A percentile compares a stretch with the other conserved stretches of the same genome.
phyloP scores from a whole-genome alignment of 495 filamentous ascomycete species.

The Talaromyces stipitatus region DNA sequence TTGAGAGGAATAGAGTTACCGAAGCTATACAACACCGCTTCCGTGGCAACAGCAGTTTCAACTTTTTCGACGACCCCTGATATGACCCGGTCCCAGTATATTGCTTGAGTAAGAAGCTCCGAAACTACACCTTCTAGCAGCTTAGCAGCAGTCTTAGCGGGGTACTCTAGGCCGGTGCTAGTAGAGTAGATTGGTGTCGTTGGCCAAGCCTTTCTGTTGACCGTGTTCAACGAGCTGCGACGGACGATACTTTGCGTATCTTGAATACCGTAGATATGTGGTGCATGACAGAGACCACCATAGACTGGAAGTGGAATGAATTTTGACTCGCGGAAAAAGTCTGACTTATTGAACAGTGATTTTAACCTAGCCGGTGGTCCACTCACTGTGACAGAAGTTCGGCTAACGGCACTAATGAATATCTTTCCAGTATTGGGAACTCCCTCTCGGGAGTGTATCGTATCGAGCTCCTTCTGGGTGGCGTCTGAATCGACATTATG shows the following conservation, averaged over 20 bases:
- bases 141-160: slow-evolving; percentile 12
- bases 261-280: slow-evolving; percentile 26
- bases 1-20: slow-evolving; percentile 7
- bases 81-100: slow-evolving; percentile 21
- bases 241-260: slow-evolving; percentile 24
- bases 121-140: slow-evolving; percentile 21
- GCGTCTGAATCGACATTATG: slow-evolving; percentile 20
- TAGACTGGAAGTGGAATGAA: slow-evolving; percentile 24
- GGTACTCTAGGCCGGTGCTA: slow-evolving; percentile 11
- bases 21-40: slow-evolving; percentile 5
- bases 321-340: slow-evolving; percentile 24
- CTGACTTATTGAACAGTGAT: slow-evolving; percentile 19
- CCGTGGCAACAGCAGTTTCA: neutral
- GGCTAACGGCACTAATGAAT: slow-evolving; percentile 30
- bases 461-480: slow-evolving; percentile 27
- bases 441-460: slow-evolving; percentile 8
- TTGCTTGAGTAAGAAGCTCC: slow-evolving; percentile 25
- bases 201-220: slow-evolving; percentile 27
- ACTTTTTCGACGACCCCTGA: slow-evolving; percentile 9
- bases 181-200: slow-evolving; percentile 12
- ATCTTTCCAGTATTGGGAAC: slow-evolving; percentile 18
- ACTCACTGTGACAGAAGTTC: slow-evolving; percentile 30
- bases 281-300: slow-evolving; percentile 33
- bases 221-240: slow-evolving; percentile 49
- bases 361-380: slow-evolving; percentile 35